Evolutionary conservation across 202 grass and related monocot species (phyloP), one percentile per base, ranked within the genome.

Genomic region (Brachypodium distachyon): DNA sequence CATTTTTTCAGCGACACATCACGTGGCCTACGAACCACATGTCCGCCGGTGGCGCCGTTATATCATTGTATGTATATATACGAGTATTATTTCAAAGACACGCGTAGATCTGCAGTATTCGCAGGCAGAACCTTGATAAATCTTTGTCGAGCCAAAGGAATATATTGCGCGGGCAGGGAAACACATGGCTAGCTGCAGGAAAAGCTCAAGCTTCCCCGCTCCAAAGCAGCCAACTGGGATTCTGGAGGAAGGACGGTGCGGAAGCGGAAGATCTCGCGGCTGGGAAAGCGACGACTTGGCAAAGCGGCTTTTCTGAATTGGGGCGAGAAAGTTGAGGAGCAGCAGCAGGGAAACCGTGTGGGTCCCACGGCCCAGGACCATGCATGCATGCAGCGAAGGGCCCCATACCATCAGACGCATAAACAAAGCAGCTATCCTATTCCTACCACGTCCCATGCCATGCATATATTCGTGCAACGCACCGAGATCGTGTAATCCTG

Each of bases 281-380:
- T 42, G 17, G 27, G 31, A 46, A 21, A 31, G 57, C 56, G 73
- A 46, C 31, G 57, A 26, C 57, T 11, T 51, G 6, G 12, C 0
- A 77, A 63, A 77, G 59, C 74, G 14, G 21, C 32, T 52, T 65
- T 40, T 1, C 14, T n/a, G n/a, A n/a, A n/a, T n/a, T n/a, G n/a
- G 74, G 13, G 19, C 3, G 69, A 23, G 47, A 52, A 34, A 38
- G 47, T 2, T n/a, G 12, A 41, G 7, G 40, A 9, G 34, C n/a
- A n/a, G n/a, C n/a, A n/a, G n/a, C n/a, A n/a, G 14, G 12, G 70
- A 77, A 66, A 66, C 46, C 75, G 60, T 4, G 60, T 77, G 75
- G 75, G 29, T 6, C 60, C 60, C 60, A 43, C 66, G 38, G 31
- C 33, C 38, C 21, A 23, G 26, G 22, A 1, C 13, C 12, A 21